Percentiles rank a stretch among this genome's conserved stretches.
phyloP scores from a whole-genome alignment of 345 rosid species.

The Moringa oleifera region DNA sequence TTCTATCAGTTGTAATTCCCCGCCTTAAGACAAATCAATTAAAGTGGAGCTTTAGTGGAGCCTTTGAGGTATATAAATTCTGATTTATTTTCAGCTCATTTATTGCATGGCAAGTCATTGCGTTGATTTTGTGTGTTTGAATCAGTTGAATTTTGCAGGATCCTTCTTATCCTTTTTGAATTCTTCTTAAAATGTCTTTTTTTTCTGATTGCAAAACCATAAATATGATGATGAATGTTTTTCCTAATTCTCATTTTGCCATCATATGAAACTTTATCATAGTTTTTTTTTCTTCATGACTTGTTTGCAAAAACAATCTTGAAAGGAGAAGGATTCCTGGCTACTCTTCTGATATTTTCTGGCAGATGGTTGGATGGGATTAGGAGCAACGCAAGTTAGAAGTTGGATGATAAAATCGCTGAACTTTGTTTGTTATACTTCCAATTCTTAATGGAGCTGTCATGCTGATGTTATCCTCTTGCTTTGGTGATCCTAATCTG shows the following conservation, averaged over 20 bases:
- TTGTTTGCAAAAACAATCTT: not conserved
- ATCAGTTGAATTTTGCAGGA: not conserved
- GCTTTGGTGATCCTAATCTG: too few relatives aligned
- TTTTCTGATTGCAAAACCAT: not conserved
- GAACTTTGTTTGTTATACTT: too few relatives aligned
- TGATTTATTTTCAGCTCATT: not conserved
- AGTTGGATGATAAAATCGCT: too few relatives aligned
- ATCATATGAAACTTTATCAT: not conserved
- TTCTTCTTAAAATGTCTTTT: not conserved
- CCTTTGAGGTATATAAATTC: slow-evolving; percentile 70
- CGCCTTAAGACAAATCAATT: slow-evolving; percentile 95
- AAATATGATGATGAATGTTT: too few relatives aligned
- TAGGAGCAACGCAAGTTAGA: too few relatives aligned
- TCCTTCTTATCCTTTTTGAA: not conserved
- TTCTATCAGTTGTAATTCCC: slow-evolving; percentile 92
- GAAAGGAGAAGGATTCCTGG: not conserved
- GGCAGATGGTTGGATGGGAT: not conserved
- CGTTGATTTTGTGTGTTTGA: not conserved
- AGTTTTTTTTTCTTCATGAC: not conserved
- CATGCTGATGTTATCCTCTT: too few relatives aligned
- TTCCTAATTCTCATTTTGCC: too few relatives aligned
- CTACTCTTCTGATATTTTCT: not conserved
- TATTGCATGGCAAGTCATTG: not conserved
- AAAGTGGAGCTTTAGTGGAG: slow-evolving; percentile 96
- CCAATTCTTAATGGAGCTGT: too few relatives aligned